Evolutionary conservation across 2,329 filamentous ascomycete species (phyloP), one percentile per base, ranked within the genome.

Genomic region (Lachnellula cervina): DNA sequence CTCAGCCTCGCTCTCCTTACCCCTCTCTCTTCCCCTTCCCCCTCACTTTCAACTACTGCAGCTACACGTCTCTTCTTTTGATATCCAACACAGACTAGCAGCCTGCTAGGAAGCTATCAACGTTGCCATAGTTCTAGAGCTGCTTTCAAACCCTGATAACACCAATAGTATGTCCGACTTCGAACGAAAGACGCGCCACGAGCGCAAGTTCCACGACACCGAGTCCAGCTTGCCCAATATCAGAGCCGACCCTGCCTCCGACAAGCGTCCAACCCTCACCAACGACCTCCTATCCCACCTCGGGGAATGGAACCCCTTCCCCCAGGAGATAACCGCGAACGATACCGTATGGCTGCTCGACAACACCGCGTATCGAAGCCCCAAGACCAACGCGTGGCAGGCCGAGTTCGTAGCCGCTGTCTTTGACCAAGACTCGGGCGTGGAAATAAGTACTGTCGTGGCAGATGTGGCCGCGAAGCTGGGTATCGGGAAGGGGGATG

Each of bases 311-410:
- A 87, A 84, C 65, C 85, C 86, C 1, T 73, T 86, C 13, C 77
- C 80, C 0, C 79, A 79, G 46, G 74, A 77, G 35, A 80, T 90
- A 47, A 80, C 83, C 53, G 76, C 56, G 6, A 64, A 65, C 40
- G 88, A 96, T 69, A 83, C 82, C 14, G 84, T 97, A 42, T 97
- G 93, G 93, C 76, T 97, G 7, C 77, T 97, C 48, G 91, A 97
- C 74, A 96, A 94, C 67, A 93, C 89, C 2, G 92, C 91, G 4
- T 93, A 87, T 69, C 82, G 83, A 58, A 72, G 75, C 46, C 66
- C 73, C 17, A 65, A 70, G 56, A 71, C 72, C 2, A 74, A 73
- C 52, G 70, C 68, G 51, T 97, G 91, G 90, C 79, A 89, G 66
- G 88, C 88, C 25, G 90, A 97, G 68, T 91, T 92, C 59, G 84